Conservation (phyloP, 176 grass and related monocot species). For the Avena atlantica region DNA sequence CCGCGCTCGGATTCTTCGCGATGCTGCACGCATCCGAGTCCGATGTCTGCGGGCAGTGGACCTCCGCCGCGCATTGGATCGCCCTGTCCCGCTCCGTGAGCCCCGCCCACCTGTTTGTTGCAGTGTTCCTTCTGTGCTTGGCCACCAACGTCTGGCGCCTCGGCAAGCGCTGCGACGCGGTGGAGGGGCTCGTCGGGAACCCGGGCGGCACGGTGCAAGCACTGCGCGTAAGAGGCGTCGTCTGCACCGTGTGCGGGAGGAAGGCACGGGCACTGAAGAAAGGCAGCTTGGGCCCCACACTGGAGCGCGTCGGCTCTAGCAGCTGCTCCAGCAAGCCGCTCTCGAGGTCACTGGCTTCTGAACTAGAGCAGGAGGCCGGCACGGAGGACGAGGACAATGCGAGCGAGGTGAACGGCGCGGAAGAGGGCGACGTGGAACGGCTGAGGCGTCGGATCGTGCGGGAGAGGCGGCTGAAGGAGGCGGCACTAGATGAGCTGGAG, state of each 20-base stretch:
- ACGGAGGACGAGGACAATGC: slow-evolving; percentile 35
- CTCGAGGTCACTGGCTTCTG: slow-evolving; percentile 38
- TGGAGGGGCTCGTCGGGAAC: slow-evolving; percentile 53
- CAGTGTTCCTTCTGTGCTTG: slow-evolving; percentile 40
- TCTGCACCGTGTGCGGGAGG: slow-evolving; percentile 64
- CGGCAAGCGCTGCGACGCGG: slow-evolving; percentile 39
- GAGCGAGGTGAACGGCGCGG: slow-evolving; percentile 28
- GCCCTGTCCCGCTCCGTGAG: slow-evolving; percentile 13
- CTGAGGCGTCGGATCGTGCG: slow-evolving; percentile 53
- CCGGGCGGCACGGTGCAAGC: slow-evolving; percentile 33
- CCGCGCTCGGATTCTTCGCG: slow-evolving; percentile 51
- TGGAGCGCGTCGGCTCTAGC: not conserved
- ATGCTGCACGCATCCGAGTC: slow-evolving; percentile 44
- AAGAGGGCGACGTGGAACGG: slow-evolving; percentile 41
- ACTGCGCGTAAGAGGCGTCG: slow-evolving; percentile 40
- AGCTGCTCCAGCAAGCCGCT: slow-evolving; percentile 21
- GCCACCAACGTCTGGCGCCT: slow-evolving; percentile 51
- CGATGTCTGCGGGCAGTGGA: slow-evolving; percentile 37
- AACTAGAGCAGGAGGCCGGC: slow-evolving; percentile 45
- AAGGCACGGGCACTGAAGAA: slow-evolving; percentile 56
- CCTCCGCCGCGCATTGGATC: slow-evolving; percentile 23
- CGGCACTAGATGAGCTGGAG: slow-evolving; percentile 60
- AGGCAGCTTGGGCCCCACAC: not conserved
- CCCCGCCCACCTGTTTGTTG: slow-evolving; percentile 40
- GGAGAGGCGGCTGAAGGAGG: slow-evolving; percentile 60